These are phyloP conservation scores for Paecilomyces variotii DNA, from an alignment of 2,329 filamentous ascomycete species.

Conservation along the genomic window DNA sequence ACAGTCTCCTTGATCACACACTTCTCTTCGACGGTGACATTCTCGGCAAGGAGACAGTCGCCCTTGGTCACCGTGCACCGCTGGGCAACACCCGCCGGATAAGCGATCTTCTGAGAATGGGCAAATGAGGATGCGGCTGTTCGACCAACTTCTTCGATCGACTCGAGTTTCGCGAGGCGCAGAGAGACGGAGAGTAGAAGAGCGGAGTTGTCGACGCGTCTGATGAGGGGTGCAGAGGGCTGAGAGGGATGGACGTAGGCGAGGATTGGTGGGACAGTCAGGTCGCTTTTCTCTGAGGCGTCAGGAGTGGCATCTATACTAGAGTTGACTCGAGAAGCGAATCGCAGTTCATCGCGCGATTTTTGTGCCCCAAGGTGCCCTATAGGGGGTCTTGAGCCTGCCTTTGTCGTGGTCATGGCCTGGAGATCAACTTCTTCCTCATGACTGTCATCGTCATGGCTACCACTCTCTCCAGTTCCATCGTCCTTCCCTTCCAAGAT, in stretches of 20 bases:
- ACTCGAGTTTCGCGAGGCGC: constrained; percentile 70
- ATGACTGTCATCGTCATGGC: constrained; percentile 31
- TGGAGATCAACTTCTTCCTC: constrained; percentile 50
- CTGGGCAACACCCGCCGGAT: constrained; percentile 71
- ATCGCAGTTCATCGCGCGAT: constrained; percentile 9
- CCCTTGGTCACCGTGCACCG: constrained; percentile 73
- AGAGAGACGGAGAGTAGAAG: constrained; percentile 76
- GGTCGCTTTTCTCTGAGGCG: constrained; percentile 5
- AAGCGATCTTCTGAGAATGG: constrained; percentile 70
- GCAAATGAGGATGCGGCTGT: constrained; percentile 62
- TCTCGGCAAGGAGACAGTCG: constrained; percentile 78
- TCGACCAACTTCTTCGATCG: constrained; percentile 54
- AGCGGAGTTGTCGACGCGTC: constrained; percentile 79
- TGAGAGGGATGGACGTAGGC: constrained; percentile 64
- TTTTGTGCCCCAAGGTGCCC: constrained; percentile 3
- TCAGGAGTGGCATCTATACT: constrained; percentile 3
- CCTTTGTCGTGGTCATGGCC: constrained; percentile 46
- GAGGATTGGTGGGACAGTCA: constrained; percentile 63
- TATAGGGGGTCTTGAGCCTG: constrained; percentile 14
- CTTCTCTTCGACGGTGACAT: constrained; percentile 82
- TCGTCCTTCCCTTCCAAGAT: constrained; percentile 48
- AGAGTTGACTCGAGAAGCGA: constrained; percentile 22
- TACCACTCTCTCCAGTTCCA: constrained; percentile 32
- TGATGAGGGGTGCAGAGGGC: constrained; percentile 57
- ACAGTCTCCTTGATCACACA: constrained; percentile 88